Evolutionary conservation across 371 early-diverging fungal species (phyloP).

Genomic region (Rhizopus sp.): DNA sequence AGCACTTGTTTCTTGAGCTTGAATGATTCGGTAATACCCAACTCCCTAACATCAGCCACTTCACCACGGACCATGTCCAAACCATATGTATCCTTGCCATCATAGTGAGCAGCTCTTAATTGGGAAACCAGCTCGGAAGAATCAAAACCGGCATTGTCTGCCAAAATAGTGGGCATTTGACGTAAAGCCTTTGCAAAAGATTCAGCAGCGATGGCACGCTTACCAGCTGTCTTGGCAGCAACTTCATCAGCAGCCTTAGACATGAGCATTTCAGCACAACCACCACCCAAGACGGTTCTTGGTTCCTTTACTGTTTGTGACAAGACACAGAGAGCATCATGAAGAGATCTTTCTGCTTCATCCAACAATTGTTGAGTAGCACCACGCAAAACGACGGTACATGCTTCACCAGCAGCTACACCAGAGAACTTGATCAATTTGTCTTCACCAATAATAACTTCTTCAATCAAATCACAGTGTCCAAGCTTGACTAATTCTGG

Average conservation of each 20-base stretch:
- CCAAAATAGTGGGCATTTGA: slow-evolving; percentile 97
- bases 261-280: slow-evolving; percentile 97
- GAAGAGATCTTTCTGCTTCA: slow-evolving; percentile 99
- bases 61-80: slow-evolving; percentile 89
- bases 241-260: slow-evolving; percentile 94
- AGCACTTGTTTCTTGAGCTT: slow-evolving; percentile 98
- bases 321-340: slow-evolving; percentile 98
- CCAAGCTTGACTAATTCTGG: slow-evolving; percentile 96
- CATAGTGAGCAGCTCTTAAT: slow-evolving; percentile 92
- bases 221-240: slow-evolving; percentile 92
- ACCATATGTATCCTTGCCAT: slow-evolving; percentile 82
- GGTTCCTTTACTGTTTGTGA: slow-evolving; percentile 96
- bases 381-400: slow-evolving; percentile 98
- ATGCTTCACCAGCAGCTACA: slow-evolving; percentile 95
- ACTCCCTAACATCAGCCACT: slow-evolving; percentile 83
- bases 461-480: slow-evolving; percentile 95
- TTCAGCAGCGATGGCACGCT: slow-evolving; percentile 97
- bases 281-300: slow-evolving; percentile 97
- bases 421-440: slow-evolving; percentile 97
- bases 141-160: slow-evolving; percentile 99
- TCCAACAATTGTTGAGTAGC: slow-evolving; percentile 97
- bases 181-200: slow-evolving; percentile 96
- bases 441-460: slow-evolving; percentile 98
- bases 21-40: slow-evolving; percentile 97
- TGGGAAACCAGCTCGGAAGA: slow-evolving; percentile 91